Evolutionary conservation across 2,329 filamentous ascomycete species (phyloP).

Genomic region (Ceratocystis variospora): DNA sequence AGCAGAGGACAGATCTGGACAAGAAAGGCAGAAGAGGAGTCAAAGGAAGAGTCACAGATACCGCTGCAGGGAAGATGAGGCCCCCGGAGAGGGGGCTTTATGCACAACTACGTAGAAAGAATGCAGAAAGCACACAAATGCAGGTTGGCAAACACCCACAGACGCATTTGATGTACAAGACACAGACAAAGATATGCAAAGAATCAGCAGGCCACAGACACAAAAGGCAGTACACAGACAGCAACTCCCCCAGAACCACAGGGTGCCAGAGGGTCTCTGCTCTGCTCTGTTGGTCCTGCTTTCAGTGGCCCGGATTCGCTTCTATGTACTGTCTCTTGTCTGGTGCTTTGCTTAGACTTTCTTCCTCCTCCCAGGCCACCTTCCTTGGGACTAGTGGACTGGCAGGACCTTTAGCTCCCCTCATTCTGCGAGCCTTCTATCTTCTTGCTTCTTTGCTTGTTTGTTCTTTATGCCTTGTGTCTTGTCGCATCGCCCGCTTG

Average conservation of each 20-base stretch:
- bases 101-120: not conserved
- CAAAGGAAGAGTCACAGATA: not conserved
- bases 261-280: not conserved
- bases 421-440: not conserved
- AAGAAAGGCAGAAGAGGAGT: not conserved
- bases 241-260: not conserved
- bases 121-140: not conserved
- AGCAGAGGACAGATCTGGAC: not conserved
- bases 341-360: not conserved
- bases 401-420: too few relatives aligned
- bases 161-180: constrained; percentile 3
- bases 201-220: not conserved
- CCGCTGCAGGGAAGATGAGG: not conserved
- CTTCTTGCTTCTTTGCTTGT: not conserved
- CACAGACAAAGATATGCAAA: constrained; percentile 6
- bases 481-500: constrained; percentile 1
- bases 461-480: not conserved
- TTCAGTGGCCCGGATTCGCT: not conserved
- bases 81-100: not conserved
- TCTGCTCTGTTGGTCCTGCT: not conserved
- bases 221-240: not conserved
- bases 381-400: too few relatives aligned
- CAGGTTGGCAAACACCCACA: not conserved
- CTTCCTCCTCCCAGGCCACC: not conserved
- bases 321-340: not conserved